Percentiles rank a stretch among this genome's conserved stretches.
These are phyloP conservation scores for Scutellaria minor DNA, from an alignment of 257 asterid genomes.

Conservation along the genomic window DNA sequence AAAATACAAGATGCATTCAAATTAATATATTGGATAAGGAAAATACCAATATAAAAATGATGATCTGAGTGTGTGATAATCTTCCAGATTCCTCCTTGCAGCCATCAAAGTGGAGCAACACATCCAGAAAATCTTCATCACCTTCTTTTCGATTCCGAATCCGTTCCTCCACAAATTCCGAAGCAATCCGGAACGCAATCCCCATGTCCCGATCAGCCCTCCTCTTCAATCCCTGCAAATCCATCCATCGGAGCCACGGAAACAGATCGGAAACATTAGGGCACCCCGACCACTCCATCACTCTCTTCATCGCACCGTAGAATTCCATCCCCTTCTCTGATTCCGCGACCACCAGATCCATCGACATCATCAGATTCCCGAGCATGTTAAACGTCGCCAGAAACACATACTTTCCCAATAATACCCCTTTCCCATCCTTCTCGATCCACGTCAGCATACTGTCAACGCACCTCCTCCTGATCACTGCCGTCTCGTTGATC, in stretches of 20 bases:
- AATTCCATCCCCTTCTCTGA: conserved; percentile 48
- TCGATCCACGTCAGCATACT: conserved; percentile 51
- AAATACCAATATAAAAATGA: conserved; percentile 53
- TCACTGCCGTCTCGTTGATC: conserved; percentile 39
- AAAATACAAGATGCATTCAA: too few species aligned
- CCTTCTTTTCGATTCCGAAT: conserved; percentile 13
- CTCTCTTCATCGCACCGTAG: conserved; percentile 46
- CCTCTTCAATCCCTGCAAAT: conserved; percentile 52
- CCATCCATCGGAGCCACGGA: conserved; percentile 50
- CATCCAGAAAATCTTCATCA: conserved; percentile 59
- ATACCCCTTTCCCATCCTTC: conserved; percentile 27
- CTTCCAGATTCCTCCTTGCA: conserved; percentile 47
- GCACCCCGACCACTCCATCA: conserved; percentile 46
- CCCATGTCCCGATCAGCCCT: conserved; percentile 44
- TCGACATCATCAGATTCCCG: conserved; percentile 58
- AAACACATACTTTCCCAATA: conserved; percentile 46
- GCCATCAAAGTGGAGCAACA: conserved; percentile 51
- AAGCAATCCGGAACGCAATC: conserved; percentile 39
- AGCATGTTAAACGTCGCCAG: conserved; percentile 57
- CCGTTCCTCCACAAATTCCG: conserved; percentile 51
- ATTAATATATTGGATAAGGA: background rate
- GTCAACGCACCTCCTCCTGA: conserved; percentile 47
- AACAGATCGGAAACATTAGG: conserved; percentile 60
- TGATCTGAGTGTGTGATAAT: conserved; percentile 52
- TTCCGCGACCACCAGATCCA: conserved; percentile 53